Evolutionary conservation across 345 rosid species (phyloP).

Genomic region (Boechera divaricarpa): DNA sequence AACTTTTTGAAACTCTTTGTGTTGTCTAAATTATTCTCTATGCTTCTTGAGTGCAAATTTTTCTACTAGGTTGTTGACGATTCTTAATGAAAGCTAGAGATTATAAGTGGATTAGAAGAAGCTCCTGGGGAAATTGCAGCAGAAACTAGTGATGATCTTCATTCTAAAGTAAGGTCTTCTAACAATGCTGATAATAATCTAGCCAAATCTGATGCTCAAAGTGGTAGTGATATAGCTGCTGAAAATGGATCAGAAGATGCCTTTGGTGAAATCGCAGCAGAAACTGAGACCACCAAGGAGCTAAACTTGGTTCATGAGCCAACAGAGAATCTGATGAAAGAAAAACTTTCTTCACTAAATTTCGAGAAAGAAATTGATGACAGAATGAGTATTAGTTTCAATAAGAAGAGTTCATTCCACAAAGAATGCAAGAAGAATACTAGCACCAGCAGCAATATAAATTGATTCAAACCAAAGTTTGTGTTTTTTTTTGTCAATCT

Average conservation of each 20-base stretch:
- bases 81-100: too few relatives aligned
- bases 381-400: constrained; percentile 56
- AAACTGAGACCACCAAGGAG: constrained; percentile 6
- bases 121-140: not conserved
- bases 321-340: constrained; percentile 28
- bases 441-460: constrained; percentile 20
- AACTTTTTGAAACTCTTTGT: too few relatives aligned
- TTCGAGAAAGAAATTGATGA: constrained; percentile 48
- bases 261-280: constrained; percentile 12
- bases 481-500: not conserved
- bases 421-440: constrained; percentile 34
- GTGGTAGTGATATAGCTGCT: not conserved
- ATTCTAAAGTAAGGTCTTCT: constrained; percentile 20
- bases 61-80: too few relatives aligned
- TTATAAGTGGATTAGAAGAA: constrained; percentile 10
- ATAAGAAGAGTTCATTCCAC: constrained; percentile 45
- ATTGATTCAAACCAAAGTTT: not conserved
- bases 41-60: too few relatives aligned
- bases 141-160: constrained; percentile 27
- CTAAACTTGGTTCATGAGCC: not conserved
- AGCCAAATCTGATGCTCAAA: constrained; percentile 29
- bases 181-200: not conserved
- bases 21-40: too few relatives aligned
- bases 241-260: too few relatives aligned
- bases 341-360: constrained; percentile 42